Evolutionary conservation across 257 asterid species (phyloP), one percentile per base, ranked within the genome.

Genomic region (Salvia miltiorrhiza): DNA sequence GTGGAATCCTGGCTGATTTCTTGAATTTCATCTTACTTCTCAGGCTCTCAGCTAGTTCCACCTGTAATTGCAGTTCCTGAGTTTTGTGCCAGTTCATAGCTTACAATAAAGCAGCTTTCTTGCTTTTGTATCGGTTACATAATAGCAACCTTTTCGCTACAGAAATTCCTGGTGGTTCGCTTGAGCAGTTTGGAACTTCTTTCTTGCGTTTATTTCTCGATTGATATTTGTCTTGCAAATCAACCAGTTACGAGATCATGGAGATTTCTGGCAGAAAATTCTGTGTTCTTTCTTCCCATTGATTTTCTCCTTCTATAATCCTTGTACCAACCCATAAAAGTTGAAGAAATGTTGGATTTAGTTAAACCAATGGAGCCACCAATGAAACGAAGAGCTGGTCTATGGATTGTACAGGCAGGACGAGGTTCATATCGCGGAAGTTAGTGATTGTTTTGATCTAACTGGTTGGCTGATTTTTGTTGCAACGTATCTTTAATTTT

Each of bases 351-450:
- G 84, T 85, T 90, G 95, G 88, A 80, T 70, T 71, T 84, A 43
- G 77, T 85, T 74, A 85, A 84, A 74, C 86, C 91, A 5, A 80
- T 75, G 81, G 99, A 89, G 76, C 97, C 97, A 75, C 96, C 94
- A 55, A 82, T 84, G 84, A 93, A 91, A 76, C 83, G 97, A 76
- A 88, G 96, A 87, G 90, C 92, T 76, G 96, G 95, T 71, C 76
- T 90, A 55, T 71, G 90, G 85, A 83, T 86, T 62, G 90, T 84
- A 32, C 99, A 93, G 62, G 99, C 97, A 24, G 99, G 99, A 80
- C 80, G 99, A 83, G 95, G 96, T 58, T 90, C 99, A 21, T 93
- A 93, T 81, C 73, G 99, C 2, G 99, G 90, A 57, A 93, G 96
- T 73, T 93, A 90, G 96, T 74, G 23, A 19, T 63, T 50, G 30